These are phyloP conservation scores for Aspergillus sclerotiicarbonarius DNA, from an alignment of 495 filamentous ascomycete genomes.

Conservation along the genomic window DNA sequence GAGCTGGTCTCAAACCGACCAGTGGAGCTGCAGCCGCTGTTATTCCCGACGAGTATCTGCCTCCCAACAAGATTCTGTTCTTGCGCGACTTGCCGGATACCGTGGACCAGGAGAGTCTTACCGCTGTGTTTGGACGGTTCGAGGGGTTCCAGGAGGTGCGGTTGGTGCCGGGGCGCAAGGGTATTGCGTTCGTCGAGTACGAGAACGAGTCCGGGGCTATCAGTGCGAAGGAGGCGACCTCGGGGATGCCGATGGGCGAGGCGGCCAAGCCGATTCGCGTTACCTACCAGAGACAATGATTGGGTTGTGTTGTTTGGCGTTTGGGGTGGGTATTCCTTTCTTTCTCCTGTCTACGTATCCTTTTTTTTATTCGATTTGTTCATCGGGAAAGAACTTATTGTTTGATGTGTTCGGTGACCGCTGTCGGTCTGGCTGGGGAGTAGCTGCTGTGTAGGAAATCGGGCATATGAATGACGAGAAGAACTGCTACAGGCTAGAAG, in stretches of 20 bases:
- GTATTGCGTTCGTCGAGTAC: constrained; percentile 97
- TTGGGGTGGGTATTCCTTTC: constrained; percentile 22
- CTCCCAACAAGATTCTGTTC: constrained; percentile 97
- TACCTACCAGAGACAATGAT: constrained; percentile 85
- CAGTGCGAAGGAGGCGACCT: constrained; percentile 89
- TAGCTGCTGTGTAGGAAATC: constrained; percentile 1
- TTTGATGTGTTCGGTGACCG: neutral
- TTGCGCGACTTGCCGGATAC: constrained; percentile 89
- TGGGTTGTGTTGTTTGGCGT: constrained; percentile 30
- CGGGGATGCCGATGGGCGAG: constrained; percentile 80
- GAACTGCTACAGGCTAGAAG: constrained; percentile 22
- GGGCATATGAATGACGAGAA: constrained; percentile 25
- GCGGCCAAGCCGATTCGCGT: constrained; percentile 70
- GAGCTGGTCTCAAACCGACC: constrained; percentile 79
- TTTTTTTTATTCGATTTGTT: constrained; percentile 10
- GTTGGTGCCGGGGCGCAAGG: constrained; percentile 78
- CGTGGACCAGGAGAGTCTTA: constrained; percentile 75
- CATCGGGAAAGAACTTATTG: neutral
- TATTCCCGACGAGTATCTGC: constrained; percentile 94
- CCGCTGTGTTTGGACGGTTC: constrained; percentile 80
- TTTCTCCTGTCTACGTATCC: constrained; percentile 17
- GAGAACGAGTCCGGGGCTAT: constrained; percentile 87
- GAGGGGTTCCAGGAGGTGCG: constrained; percentile 94
- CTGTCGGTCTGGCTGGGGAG: neutral
- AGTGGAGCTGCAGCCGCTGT: constrained; percentile 66